Evolutionary conservation across 2,329 filamentous ascomycete species (phyloP).

Genomic region (Aspergillus flavus): DNA sequence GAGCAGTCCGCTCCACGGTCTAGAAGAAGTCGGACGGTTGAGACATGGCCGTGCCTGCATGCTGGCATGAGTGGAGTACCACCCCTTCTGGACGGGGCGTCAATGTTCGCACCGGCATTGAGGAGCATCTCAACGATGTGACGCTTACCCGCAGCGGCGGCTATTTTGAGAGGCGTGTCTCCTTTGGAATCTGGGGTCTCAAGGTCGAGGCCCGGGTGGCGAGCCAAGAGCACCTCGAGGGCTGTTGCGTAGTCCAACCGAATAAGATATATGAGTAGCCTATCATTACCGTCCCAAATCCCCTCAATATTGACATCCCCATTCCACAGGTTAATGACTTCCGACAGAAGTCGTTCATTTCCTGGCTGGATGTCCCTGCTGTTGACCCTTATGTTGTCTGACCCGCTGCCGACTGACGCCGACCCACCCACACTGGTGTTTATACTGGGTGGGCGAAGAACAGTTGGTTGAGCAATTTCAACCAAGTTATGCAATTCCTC

Average conservation of each 20-base stretch:
- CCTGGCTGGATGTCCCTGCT: not conserved
- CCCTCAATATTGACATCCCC: conserved; percentile 6
- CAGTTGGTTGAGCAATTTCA: not conserved
- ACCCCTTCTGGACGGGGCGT: conserved; percentile 5
- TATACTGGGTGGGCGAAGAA: not conserved
- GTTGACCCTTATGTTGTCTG: not conserved
- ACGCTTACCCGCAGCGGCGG: not conserved
- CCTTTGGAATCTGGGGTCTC: conserved; percentile 3
- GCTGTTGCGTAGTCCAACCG: not conserved
- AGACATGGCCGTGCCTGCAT: conserved; percentile 3
- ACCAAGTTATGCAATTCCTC: not conserved
- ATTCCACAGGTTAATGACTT: conserved; percentile 3
- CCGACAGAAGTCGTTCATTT: not conserved
- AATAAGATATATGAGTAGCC: conserved; percentile 11
- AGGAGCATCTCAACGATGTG: conserved; percentile 4
- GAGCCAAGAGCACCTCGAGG: not conserved
- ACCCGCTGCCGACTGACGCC: not conserved
- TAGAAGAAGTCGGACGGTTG: conserved; percentile 1
- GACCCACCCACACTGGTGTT: not conserved
- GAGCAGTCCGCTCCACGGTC: conserved; percentile 1
- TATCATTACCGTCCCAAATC: not conserved
- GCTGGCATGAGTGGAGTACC: conserved; percentile 15
- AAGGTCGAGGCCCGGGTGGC: not conserved
- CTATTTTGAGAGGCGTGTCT: conserved; percentile 11
- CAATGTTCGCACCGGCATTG: not conserved